Conservation (phyloP, 2,329 filamentous ascomycete genomes). For the Pochonia chlamydosporia region DNA sequence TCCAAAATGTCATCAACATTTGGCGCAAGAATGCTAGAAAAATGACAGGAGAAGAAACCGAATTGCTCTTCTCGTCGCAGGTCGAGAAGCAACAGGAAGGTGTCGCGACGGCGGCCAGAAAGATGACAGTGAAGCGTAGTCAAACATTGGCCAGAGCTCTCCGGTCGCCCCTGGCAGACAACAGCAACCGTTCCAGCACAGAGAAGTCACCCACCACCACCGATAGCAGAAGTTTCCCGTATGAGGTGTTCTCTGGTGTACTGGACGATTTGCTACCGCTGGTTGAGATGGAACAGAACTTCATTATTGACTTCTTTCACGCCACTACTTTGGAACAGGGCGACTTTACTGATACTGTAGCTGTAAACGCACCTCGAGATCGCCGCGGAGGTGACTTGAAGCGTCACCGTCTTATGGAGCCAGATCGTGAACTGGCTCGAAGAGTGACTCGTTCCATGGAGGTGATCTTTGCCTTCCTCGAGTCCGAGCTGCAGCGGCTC, state of each 20-base stretch:
- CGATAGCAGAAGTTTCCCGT: constrained; percentile 65
- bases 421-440: constrained; percentile 79
- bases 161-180: constrained; percentile 62
- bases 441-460: constrained; percentile 85
- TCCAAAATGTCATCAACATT: constrained; percentile 67
- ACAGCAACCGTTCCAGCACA: constrained; percentile 38
- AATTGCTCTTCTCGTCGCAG: constrained; percentile 82
- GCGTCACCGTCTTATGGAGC: constrained; percentile 74
- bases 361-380: constrained; percentile 56
- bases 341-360: constrained; percentile 80
- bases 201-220: constrained; percentile 49
- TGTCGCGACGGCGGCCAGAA: constrained; percentile 71
- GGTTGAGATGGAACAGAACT: constrained; percentile 92
- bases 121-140: constrained; percentile 88
- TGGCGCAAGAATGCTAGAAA: constrained; percentile 80
- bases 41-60: constrained; percentile 68
- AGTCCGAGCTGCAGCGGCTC: constrained; percentile 69
- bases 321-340: constrained; percentile 74
- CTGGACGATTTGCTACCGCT: constrained; percentile 78
- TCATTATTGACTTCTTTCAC: constrained; percentile 95
- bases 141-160: constrained; percentile 76
- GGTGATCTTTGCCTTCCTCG: constrained; percentile 77
- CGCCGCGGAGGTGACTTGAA: constrained; percentile 69
- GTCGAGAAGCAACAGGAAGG: constrained; percentile 79
- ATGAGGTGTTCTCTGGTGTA: constrained; percentile 74